phyloP scores from a whole-genome alignment of 495 filamentous ascomycete genomes.

The Penicillium chermesinum region DNA sequence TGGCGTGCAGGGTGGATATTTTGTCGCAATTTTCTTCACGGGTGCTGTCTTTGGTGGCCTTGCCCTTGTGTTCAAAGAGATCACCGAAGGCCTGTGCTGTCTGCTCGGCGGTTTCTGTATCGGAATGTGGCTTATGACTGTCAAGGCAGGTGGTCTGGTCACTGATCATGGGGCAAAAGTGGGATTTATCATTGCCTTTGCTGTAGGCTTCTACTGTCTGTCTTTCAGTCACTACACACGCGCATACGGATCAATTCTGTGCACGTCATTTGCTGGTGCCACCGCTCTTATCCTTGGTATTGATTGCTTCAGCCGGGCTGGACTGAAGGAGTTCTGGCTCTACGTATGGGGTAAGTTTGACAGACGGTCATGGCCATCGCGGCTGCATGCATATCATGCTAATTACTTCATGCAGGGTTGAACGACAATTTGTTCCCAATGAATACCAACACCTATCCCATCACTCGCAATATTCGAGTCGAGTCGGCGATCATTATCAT shows the following conservation, averaged over 20 bases:
- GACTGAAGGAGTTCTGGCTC: slow-evolving; percentile 92
- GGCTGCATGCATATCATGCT: not conserved
- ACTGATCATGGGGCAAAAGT: slow-evolving; percentile 54
- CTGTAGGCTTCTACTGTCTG: slow-evolving; percentile 58
- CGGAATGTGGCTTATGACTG: slow-evolving; percentile 83
- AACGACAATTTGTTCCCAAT: slow-evolving; percentile 78
- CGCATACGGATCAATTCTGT: slow-evolving; percentile 67
- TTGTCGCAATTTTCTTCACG: slow-evolving; percentile 73
- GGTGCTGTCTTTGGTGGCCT: slow-evolving; percentile 72
- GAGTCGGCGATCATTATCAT: slow-evolving; percentile 78
- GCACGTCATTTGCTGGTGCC: slow-evolving; percentile 75
- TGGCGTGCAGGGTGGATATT: slow-evolving; percentile 81
- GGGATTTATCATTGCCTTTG: slow-evolving; percentile 71
- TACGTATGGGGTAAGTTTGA: slow-evolving; percentile 74
- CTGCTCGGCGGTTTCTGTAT: slow-evolving; percentile 82
- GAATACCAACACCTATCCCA: slow-evolving; percentile 68
- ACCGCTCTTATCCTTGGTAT: slow-evolving; percentile 77
- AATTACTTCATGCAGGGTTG: slow-evolving; percentile 45
- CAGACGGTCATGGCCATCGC: not conserved
- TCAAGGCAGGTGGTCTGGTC: slow-evolving; percentile 74
- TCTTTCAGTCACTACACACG: slow-evolving; percentile 78
- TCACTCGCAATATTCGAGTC: slow-evolving; percentile 80
- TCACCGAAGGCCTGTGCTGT: slow-evolving; percentile 83
- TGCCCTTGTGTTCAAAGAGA: slow-evolving; percentile 74
- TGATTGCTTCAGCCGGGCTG: slow-evolving; percentile 85